Percentiles rank a stretch among this genome's conserved stretches.
These are phyloP conservation scores for Rhynchosporium graminicola DNA, from an alignment of 2,329 filamentous ascomycete genomes.

Conservation along the genomic window DNA sequence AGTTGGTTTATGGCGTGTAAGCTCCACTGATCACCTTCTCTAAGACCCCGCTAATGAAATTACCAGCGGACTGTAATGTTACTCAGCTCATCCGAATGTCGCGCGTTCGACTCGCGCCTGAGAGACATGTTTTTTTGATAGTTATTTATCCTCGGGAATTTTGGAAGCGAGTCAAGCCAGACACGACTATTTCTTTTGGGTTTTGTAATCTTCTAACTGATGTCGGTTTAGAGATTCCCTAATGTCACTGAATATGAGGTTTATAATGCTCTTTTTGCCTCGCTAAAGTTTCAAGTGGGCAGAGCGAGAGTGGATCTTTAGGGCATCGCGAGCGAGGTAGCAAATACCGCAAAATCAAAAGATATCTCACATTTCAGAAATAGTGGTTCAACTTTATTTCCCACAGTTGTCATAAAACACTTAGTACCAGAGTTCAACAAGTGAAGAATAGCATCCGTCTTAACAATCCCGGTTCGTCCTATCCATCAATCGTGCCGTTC, in stretches of 20 bases:
- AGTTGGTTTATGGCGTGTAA: constrained; percentile 15
- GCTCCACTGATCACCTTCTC: no score
- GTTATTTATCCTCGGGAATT: background rate
- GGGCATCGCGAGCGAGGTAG: background rate
- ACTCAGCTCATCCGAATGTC: constrained; percentile 14
- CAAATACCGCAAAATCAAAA: no score
- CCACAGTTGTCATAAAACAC: background rate
- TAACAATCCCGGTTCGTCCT: no score
- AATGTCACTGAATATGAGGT: no score
- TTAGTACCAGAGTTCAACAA: background rate
- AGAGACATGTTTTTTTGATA: background rate
- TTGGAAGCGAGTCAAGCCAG: no score
- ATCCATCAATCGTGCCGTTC: no score
- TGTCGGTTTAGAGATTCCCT: no score
- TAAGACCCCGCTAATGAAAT: no score
- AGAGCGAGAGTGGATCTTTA: constrained; percentile 1
- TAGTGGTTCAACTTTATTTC: background rate
- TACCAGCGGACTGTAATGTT: constrained; percentile 2
- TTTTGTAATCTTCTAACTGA: no score
- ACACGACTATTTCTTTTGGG: background rate
- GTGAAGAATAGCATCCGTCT: no score
- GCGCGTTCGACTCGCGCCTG: constrained; percentile 17
- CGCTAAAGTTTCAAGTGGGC: background rate
- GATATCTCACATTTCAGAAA: no score
- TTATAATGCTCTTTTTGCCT: background rate